Conservation (phyloP, 2,329 filamentous ascomycete genomes). For the Cladosporium colombiae region DNA sequence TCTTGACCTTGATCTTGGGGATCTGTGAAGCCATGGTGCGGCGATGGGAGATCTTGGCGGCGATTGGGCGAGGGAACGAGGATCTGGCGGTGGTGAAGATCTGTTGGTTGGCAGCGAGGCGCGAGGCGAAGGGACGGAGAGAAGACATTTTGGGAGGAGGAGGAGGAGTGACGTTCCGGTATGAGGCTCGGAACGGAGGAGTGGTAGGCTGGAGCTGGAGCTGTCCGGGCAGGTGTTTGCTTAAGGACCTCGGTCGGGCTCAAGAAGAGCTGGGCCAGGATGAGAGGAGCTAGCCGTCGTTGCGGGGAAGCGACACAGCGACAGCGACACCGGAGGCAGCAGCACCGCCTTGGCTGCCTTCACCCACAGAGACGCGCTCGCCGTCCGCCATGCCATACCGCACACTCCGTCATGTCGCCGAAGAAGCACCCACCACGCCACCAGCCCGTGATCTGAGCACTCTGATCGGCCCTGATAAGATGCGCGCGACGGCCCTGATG, state of each 20-base stretch:
- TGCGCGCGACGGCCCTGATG: neutral
- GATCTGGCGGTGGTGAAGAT: constrained; percentile 24
- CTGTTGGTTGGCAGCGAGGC: constrained; percentile 21
- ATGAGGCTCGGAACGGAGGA: constrained; percentile 4
- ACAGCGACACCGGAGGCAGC: constrained; percentile 11
- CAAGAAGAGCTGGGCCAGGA: neutral
- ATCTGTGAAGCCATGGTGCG: constrained; percentile 43
- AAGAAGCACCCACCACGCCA: neutral
- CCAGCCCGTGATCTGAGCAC: neutral
- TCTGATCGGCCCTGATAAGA: neutral
- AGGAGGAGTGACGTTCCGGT: constrained; percentile 16
- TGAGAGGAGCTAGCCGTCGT: constrained; percentile 2
- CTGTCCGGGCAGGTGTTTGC: neutral
- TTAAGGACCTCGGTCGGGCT: constrained; percentile 1
- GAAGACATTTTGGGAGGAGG: constrained; percentile 27
- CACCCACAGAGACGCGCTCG: neutral
- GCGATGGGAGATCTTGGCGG: constrained; percentile 38
- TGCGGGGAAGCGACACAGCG: constrained; percentile 18
- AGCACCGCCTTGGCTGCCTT: neutral
- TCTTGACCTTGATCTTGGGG: constrained; percentile 98
- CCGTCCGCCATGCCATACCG: neutral
- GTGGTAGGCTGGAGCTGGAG: neutral
- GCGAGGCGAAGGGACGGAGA: constrained; percentile 26
- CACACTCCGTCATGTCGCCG: constrained; percentile 11
- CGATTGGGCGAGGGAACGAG: constrained; percentile 35